Base-by-base conservation (phyloP, 1,284 basidiomycete species). In the Naganishia sp. region DNA sequence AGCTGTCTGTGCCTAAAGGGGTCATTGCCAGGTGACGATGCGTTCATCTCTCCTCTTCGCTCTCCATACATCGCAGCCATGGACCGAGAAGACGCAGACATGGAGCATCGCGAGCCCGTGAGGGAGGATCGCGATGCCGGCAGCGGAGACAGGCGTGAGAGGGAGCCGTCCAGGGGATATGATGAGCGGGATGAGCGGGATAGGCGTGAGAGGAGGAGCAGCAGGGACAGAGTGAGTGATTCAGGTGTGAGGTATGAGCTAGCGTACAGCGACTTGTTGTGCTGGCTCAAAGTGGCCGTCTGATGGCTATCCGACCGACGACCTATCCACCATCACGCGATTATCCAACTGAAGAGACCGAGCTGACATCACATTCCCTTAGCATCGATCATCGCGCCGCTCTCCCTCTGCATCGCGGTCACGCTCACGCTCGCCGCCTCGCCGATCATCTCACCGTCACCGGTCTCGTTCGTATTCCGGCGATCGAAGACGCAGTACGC, bases 401-500 rank as follows among this genome's bases (percentile, higher is more conserved):
- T 50, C 57, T 1, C 57, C 57, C 35, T 61, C 57, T 11, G 35
- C 35, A 39, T 39, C 35, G 35, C 57, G 35, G 6, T 61, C 57
- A n/a, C 71, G 73, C 17, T 73, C 74, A 61, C 73, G 75, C 32
- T 77, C 79, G 65, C 35, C 35, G 7, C 85, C 84, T 71, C 84
- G 86, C 51, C 88, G 88, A 49, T 78, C 81, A 43, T 88, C 88
- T 41, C 85, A 87, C 35, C 70, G 72, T 56, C 84, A 86, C 41
- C 84, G 87, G 63, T 88, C 88, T 47, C 83, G 87, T 32, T 78
- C 78, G 47, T 72, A 74, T 41, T 73, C 72, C 31, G 39, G 31
- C 50, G 61, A 63, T 39, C 58, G 58, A 6, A 66, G 68, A 55
- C 69, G 70, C 28, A 67, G 47, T 6, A 23, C 47, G 47, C 47